Base-by-base conservation (phyloP, 179 eudicot genomes). In the Beta corolliflora region DNA sequence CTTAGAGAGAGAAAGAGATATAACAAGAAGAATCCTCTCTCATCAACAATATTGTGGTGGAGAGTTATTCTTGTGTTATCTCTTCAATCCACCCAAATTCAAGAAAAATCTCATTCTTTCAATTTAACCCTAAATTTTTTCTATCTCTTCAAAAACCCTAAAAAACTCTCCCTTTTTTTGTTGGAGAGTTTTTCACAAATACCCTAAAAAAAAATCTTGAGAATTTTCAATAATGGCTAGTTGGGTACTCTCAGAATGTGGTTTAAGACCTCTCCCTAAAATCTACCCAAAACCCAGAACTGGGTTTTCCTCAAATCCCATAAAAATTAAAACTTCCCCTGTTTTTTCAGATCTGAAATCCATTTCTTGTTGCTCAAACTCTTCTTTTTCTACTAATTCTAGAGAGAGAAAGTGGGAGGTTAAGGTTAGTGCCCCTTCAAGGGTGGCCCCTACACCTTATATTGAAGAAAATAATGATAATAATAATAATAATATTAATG, bases 221-320 rank as follows among this genome's bases (percentile, higher is more conserved):
- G 11, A 9, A 9, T 59, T 50, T 7, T 29, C 53, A 78, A 63
- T 52, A 88, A 93, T 93, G 97, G 95, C 97, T n/a, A 89, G 89
- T 81, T 92, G 88, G 88, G 92, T 92, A 75, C 81, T 93, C 55
- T 91, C 97, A 81, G 92, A 89, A 89, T 93, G 95, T 80, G 95
- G 95, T 18, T 21, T 92, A 7, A 89, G 89, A 77, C 93, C 95
- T 65, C 82, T 93, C 45, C 93, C 90, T 2, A 87, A 81, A 88
- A 72, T 84, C 44, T 88, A 91, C 85, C 77, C 90, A 48, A 85
- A 78, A 80, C 93, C 93, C 83, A 90, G 85, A 81, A 71, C 86
- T 56, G 83, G 85, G 19, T 71, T 66, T 9, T n/a, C 82, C 68
- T 83, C 86, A 58, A 86, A 76, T 58, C 88, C 87, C 25, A 21